Conservation (phyloP, 495 filamentous ascomycete species). For the Paragyromitra xinjiangensis region DNA sequence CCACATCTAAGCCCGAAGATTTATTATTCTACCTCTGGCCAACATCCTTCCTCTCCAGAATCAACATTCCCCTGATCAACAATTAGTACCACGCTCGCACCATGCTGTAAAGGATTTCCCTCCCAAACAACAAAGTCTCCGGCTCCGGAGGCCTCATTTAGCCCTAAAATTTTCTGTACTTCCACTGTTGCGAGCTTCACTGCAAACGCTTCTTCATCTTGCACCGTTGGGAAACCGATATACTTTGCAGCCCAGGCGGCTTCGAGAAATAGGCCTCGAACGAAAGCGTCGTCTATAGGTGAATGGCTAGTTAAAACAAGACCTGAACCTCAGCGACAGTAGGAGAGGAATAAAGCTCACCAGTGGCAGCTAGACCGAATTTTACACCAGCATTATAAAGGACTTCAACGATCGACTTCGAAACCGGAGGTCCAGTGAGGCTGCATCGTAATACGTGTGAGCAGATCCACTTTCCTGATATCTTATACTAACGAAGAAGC, state of each 20-base stretch:
- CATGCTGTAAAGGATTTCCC: constrained; percentile 10
- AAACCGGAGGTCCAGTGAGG: constrained; percentile 55
- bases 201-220: neutral
- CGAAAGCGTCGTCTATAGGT: neutral
- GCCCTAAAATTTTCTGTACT: neutral
- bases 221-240: neutral
- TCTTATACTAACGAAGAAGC: constrained; percentile 25
- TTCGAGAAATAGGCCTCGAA: neutral
- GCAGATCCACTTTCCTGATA: constrained; percentile 45
- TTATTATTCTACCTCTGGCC: constrained; percentile 3
- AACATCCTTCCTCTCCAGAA: neutral
- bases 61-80: neutral
- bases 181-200: neutral
- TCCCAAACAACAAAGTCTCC: neutral
- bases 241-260: constrained; percentile 9
- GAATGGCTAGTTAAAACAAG: neutral
- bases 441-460: constrained; percentile 54
- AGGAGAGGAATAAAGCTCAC: neutral
- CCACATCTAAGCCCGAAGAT: neutral
- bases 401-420: neutral
- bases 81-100: neutral
- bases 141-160: neutral
- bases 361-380: neutral
- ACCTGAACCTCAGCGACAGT: neutral
- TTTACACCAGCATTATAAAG: constrained; percentile 2